Evolutionary conservation across 73 alveolate genomes (phyloP).

Genomic region (Paramecium caudatum): DNA sequence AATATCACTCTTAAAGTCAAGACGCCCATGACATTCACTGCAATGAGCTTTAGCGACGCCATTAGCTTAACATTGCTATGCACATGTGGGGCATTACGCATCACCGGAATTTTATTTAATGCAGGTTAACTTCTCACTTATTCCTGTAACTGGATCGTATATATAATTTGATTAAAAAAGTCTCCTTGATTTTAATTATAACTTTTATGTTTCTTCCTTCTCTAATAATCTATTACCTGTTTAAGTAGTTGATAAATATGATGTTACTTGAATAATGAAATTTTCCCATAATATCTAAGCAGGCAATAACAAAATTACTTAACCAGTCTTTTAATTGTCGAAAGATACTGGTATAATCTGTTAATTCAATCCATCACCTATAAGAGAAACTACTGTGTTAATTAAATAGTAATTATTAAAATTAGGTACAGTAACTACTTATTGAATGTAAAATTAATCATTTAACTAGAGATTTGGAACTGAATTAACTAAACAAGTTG

Average conservation of each 20-base stretch:
- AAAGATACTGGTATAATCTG: background rate
- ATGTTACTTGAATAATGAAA: background rate
- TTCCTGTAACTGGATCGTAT: background rate
- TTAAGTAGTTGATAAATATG: background rate
- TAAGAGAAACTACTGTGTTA: background rate
- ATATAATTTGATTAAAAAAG: background rate
- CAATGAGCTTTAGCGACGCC: background rate
- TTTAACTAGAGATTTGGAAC: background rate
- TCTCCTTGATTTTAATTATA: conserved; percentile 30
- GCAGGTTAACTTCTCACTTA: background rate
- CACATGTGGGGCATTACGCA: background rate
- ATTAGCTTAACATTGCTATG: background rate
- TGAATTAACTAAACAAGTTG: background rate
- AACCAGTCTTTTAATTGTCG: background rate
- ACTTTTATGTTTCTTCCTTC: background rate
- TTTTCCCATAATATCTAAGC: background rate
- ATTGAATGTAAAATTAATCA: background rate
- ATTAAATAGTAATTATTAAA: background rate
- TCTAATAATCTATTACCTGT: background rate
- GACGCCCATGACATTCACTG: background rate
- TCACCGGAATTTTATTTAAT: background rate
- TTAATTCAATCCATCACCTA: background rate
- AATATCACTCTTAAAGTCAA: background rate
- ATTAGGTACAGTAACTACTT: background rate
- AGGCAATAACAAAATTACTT: background rate